A percentile compares a stretch with the other conserved stretches of the same genome.
These are phyloP conservation scores for Globisporangium abappressorium DNA, from an alignment of 352 stramenopile genomes.

Conservation along the genomic window DNA sequence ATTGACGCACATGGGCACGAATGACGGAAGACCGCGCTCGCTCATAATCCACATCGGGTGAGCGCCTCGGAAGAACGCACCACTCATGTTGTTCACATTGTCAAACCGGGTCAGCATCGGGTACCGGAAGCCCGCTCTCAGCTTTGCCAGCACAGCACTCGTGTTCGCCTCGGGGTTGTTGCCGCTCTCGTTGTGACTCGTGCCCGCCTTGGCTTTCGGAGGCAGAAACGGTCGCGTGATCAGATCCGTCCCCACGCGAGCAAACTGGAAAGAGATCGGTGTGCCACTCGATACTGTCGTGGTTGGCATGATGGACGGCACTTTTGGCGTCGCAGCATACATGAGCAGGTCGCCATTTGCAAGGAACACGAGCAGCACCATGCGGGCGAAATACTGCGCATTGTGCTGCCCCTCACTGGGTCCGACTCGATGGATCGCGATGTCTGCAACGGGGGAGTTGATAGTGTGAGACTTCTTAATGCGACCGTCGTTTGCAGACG, in stretches of 20 bases:
- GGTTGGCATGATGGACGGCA: slow-evolving; percentile 22
- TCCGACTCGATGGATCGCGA: slow-evolving; percentile 76
- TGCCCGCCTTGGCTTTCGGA: slow-evolving; percentile 46
- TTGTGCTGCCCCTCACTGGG: slow-evolving; percentile 73
- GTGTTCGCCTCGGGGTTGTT: slow-evolving; percentile 64
- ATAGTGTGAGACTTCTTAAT: slow-evolving; percentile 82
- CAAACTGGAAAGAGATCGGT: slow-evolving; percentile 53
- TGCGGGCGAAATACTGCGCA: slow-evolving; percentile 65
- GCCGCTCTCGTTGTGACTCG: slow-evolving; percentile 44
- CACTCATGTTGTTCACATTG: slow-evolving; percentile 85
- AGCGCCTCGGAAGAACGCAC: slow-evolving; percentile 79
- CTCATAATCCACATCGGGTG: slow-evolving; percentile 83
- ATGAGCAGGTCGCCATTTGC: slow-evolving; percentile 82
- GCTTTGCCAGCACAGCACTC: slow-evolving; percentile 62
- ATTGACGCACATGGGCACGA: slow-evolving; percentile 76
- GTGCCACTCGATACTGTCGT: slow-evolving; percentile 13
- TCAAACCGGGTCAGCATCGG: slow-evolving; percentile 81
- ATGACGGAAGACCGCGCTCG: slow-evolving; percentile 58
- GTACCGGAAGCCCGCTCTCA: slow-evolving; percentile 79
- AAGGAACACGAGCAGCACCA: slow-evolving; percentile 84
- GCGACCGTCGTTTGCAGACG: slow-evolving; percentile 65
- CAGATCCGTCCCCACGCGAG: slow-evolving; percentile 59
- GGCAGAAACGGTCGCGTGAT: slow-evolving; percentile 77
- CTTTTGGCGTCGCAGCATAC: slow-evolving; percentile 63
- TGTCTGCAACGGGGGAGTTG: slow-evolving; percentile 81